Evolutionary conservation across 805 yeast genomes (phyloP).

Genomic region (Jamesozyma jinghongensis): DNA sequence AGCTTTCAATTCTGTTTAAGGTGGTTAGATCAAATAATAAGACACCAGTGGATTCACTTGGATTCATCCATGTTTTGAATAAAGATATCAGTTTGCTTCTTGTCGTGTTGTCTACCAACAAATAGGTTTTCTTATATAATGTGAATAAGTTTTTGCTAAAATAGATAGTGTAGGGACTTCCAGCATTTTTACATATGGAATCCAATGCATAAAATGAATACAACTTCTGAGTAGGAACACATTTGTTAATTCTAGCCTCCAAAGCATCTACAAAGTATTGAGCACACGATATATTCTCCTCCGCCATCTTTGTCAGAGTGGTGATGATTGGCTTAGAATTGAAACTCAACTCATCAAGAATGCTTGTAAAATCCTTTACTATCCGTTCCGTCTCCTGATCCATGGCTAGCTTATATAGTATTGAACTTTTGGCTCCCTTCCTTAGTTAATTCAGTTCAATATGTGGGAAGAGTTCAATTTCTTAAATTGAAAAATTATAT

Average conservation of each 20-base stretch:
- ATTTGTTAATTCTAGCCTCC: conserved; percentile 61
- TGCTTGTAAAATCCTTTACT: conserved; percentile 54
- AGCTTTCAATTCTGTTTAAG: conserved; percentile 62
- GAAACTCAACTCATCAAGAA: conserved; percentile 69
- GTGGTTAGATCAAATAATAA: conserved; percentile 69
- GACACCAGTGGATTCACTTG: conserved; percentile 34
- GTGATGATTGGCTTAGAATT: conserved; percentile 87
- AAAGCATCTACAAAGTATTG: conserved; percentile 68
- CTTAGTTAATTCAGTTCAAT: no score
- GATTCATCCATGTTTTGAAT: conserved; percentile 80
- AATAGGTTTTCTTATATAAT: conserved; percentile 66
- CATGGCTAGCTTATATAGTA: no score
- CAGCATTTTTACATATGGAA: conserved; percentile 84
- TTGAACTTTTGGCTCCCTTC: no score
- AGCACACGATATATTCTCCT: conserved; percentile 72
- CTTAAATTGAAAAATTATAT: no score
- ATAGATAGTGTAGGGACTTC: conserved; percentile 80
- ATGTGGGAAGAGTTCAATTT: no score
- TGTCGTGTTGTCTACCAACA: conserved; percentile 67
- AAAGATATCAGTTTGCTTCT: conserved; percentile 66
- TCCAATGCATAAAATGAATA: conserved; percentile 79
- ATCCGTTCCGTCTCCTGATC: conserved; percentile 29
- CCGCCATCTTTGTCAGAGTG: conserved; percentile 75
- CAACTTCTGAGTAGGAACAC: conserved; percentile 77
- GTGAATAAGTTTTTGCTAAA: conserved; percentile 55